Conservation (phyloP, 345 rosid species). For the Eucalyptus erythrocorys region DNA sequence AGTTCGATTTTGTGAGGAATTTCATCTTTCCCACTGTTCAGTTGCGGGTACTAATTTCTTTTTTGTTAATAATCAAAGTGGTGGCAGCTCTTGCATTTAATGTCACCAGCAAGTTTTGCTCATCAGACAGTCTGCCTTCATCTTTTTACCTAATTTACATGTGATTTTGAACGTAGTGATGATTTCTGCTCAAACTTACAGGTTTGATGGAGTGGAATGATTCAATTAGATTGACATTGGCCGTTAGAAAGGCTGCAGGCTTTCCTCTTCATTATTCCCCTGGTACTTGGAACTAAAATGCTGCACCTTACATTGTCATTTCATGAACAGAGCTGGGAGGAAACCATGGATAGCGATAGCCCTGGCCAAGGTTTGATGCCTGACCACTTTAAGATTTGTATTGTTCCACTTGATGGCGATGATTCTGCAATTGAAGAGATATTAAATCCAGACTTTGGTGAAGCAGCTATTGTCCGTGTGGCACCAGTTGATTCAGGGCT, state of each 20-base stretch:
- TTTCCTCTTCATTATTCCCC: not conserved
- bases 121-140: not conserved
- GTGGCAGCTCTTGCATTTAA: not conserved
- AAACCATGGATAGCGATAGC: constrained; percentile 88
- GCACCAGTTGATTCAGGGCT: constrained; percentile 94
- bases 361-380: constrained; percentile 98
- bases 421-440: constrained; percentile 70
- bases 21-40: constrained; percentile 90
- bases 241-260: not conserved
- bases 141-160: not conserved
- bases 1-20: constrained; percentile 72
- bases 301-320: not conserved
- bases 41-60: constrained; percentile 47
- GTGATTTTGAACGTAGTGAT: not conserved
- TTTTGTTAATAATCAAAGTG: not conserved
- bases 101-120: not conserved
- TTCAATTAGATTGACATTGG: not conserved
- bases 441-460: constrained; percentile 88
- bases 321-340: constrained; percentile 78
- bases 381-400: constrained; percentile 83
- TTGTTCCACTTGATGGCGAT: constrained; percentile 71
- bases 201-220: not conserved
- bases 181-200: not conserved
- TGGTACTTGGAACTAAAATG: not conserved
- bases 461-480: constrained; percentile 93